Evolutionary conservation across 768 basidiomycete species (phyloP).

Genomic region (Cyclocybe cylindracea): DNA sequence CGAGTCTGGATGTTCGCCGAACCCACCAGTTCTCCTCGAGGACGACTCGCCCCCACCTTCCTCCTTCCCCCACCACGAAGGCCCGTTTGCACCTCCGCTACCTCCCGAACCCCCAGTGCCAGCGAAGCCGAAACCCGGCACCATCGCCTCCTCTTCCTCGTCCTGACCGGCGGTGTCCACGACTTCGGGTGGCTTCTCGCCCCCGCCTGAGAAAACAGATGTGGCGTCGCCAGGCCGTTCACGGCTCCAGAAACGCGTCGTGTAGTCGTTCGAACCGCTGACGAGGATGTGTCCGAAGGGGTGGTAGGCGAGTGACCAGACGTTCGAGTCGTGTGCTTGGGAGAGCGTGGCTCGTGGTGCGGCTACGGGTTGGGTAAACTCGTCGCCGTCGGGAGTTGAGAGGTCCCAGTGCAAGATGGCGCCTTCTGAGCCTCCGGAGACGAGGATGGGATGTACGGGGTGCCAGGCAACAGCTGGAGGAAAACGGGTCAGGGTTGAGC

Average conservation of each 20-base stretch:
- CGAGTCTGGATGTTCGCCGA: constrained; percentile 28
- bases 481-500: neutral
- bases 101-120: constrained; percentile 37
- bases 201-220: constrained; percentile 78
- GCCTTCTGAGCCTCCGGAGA: constrained; percentile 94
- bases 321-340: constrained; percentile 98
- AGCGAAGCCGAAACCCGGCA: constrained; percentile 69
- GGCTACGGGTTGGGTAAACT: constrained; percentile 41
- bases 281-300: constrained; percentile 94
- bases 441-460: constrained; percentile 88
- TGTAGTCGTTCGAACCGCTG: constrained; percentile 96
- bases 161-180: constrained; percentile 60
- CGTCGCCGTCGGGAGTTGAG: constrained; percentile 56
- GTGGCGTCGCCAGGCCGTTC: constrained; percentile 83
- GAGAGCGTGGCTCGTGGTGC: constrained; percentile 81
- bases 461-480: constrained; percentile 89
- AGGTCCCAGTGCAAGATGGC: constrained; percentile 95
- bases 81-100: constrained; percentile 27
- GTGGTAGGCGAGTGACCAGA: constrained; percentile 95
- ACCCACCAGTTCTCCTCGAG: constrained; percentile 24
- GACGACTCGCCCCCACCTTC: constrained; percentile 34
- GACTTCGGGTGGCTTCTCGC: constrained; percentile 81
- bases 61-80: constrained; percentile 47
- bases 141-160: constrained; percentile 73
- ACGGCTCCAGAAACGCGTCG: constrained; percentile 97